Evolutionary conservation across 345 rosid species (phyloP).

Genomic region (Populus nigra): DNA sequence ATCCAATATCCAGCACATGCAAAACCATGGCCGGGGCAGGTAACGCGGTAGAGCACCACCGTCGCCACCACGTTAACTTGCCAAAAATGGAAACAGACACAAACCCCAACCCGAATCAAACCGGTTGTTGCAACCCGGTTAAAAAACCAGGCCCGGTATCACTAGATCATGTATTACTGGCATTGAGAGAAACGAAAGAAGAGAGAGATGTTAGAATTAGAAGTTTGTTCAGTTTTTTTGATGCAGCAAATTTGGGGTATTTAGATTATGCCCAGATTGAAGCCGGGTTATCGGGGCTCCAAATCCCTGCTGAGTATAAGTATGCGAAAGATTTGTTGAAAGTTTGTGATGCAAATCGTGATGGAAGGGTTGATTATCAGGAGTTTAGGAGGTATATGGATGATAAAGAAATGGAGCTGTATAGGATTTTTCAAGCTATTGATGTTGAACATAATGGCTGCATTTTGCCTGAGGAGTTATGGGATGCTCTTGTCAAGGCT

Average conservation of each 20-base stretch:
- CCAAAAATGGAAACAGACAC: conserved; percentile 40
- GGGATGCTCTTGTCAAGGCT: conserved; percentile 79
- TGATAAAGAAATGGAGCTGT: conserved; percentile 69
- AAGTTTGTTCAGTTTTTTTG: conserved; percentile 68
- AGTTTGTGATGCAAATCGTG: conserved; percentile 78
- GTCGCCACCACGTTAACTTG: neutral
- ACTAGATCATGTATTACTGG: conserved; percentile 78
- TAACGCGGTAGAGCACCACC: conserved; percentile 29
- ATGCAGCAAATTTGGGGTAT: conserved; percentile 54
- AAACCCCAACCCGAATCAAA: conserved; percentile 33
- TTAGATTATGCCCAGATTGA: conserved; percentile 83
- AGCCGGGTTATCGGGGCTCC: conserved; percentile 69
- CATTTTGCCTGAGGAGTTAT: conserved; percentile 83
- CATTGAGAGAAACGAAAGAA: conserved; percentile 74
- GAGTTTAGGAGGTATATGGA: conserved; percentile 95
- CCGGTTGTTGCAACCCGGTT: conserved; percentile 38
- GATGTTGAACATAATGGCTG: conserved; percentile 78
- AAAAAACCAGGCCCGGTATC: conserved; percentile 51
- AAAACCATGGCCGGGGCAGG: conserved; percentile 24
- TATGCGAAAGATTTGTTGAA: conserved; percentile 75
- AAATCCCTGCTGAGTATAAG: conserved; percentile 68
- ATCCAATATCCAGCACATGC: neutral
- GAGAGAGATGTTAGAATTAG: conserved; percentile 73
- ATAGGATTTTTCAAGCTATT: conserved; percentile 65
- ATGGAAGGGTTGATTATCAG: conserved; percentile 79